A percentile compares a stretch with the other conserved stretches of the same genome.
phyloP scores from a whole-genome alignment of 192 early-diverging fungal genomes.

The Podila verticillata region DNA sequence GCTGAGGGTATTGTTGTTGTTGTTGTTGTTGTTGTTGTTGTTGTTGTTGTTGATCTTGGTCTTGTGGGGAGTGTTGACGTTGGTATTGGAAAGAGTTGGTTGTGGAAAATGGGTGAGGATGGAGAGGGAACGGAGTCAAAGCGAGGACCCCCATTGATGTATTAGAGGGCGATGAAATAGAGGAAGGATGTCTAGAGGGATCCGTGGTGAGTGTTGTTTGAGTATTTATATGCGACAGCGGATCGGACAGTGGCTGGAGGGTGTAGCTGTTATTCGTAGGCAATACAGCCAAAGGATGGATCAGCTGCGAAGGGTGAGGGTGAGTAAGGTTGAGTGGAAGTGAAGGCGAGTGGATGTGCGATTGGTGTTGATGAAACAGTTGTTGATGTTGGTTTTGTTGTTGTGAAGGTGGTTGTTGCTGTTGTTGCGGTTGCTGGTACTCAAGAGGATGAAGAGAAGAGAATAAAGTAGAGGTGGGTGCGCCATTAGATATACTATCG shows the following conservation, averaged over 20 bases:
- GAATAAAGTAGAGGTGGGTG: neutral
- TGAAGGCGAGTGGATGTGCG: too few relatives aligned
- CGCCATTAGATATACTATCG: neutral
- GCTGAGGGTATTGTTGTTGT: constrained; percentile 12
- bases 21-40: constrained; percentile 4
- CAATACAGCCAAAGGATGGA: too few relatives aligned
- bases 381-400: neutral
- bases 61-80: neutral
- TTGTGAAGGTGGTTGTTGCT: neutral
- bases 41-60: constrained; percentile 6
- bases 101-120: neutral
- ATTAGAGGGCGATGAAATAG: too few relatives aligned
- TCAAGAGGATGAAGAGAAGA: neutral
- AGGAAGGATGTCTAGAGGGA: too few relatives aligned
- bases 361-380: neutral
- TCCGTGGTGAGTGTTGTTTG: too few relatives aligned
- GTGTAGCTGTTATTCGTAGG: too few relatives aligned
- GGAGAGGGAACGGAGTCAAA: too few relatives aligned
- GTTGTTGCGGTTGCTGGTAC: neutral
- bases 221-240: too few relatives aligned
- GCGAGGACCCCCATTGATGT: too few relatives aligned
- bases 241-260: too few relatives aligned
- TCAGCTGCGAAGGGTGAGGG: too few relatives aligned
- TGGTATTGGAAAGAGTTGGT: neutral
- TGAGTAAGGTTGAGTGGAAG: too few relatives aligned